Base-by-base conservation (phyloP, 2,329 filamentous ascomycete genomes). In the Alternaria hordeiaustralica region DNA sequence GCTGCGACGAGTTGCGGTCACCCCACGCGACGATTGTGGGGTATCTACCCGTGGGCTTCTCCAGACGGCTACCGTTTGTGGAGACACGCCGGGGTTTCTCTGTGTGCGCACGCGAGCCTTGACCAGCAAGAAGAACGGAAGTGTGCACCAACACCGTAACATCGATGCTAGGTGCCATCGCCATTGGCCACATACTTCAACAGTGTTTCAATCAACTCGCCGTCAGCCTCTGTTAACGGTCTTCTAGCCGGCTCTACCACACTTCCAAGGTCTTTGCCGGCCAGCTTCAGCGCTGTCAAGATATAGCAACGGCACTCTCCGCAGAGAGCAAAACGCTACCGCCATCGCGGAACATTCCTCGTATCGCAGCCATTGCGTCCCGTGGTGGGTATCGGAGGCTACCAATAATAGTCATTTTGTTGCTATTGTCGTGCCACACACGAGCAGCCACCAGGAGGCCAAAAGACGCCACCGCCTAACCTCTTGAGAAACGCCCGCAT, bases 61-160 rank as follows among this genome's bases (percentile, higher is more conserved):
- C 45, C 20, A 44, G 36, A 26, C 47, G 57, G 57, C 47, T 20
- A 20, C 46, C 57, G 33, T 59, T 54, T 59, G 36, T 53, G 57
- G 47, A 44, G 57, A 54, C 47, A 3, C 23, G 23, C 36, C 36
- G 8, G 15, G 36, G 23, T 1, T 2, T 20, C 12, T 25, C 21
- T n/a, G n/a, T 59, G 5, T 15, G 55, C 43, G 25, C 10, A 59
- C 47, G 33, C 56, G 25, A 53, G 46, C 18, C 20, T 9, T 53
- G 46, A 41, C 15, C 36, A 5, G 15, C 36, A 41, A 2, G 15
- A 41, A 41, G 36, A 18, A 41, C 9, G 36, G 15, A 10, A 9
- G 8, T 41, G 36, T 5, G 33, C 33, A 41, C 8, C 4, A 41
- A 18, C 15, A 41, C 15, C 8, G 15, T 41, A 10, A 41, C 36